Conservation (phyloP, 2,329 filamentous ascomycete species). For the Botrytis byssoidea region DNA sequence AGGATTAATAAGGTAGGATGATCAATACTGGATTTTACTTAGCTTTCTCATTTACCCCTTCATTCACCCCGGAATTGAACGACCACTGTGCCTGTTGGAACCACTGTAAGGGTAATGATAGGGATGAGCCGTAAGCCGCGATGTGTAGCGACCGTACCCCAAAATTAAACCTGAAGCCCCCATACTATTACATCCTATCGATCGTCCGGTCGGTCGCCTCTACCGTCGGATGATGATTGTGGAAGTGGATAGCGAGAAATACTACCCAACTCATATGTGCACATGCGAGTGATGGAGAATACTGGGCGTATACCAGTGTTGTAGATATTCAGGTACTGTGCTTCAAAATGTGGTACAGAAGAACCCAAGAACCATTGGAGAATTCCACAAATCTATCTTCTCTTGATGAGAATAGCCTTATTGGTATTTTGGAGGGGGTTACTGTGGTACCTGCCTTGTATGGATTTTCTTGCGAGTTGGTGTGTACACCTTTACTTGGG, state of each 20-base stretch:
- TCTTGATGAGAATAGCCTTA: neutral
- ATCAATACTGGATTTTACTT: neutral
- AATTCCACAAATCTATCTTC: neutral
- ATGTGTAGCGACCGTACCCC: conserved; percentile 8
- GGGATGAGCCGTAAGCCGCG: neutral
- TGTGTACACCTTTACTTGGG: neutral
- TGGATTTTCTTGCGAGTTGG: neutral
- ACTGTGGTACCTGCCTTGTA: neutral
- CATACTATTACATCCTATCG: neutral
- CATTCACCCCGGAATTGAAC: conserved; percentile 8
- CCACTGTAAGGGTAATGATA: conserved; percentile 12
- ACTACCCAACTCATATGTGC: neutral
- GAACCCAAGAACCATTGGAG: neutral
- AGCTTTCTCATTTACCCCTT: neutral
- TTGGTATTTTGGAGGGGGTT: neutral
- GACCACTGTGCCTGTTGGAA: neutral
- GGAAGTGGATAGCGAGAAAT: neutral
- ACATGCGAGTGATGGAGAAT: neutral
- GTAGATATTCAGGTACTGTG: conserved; percentile 1
- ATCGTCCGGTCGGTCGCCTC: conserved; percentile 6
- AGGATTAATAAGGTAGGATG: neutral
- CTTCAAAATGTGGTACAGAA: conserved; percentile 1
- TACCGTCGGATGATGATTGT: neutral
- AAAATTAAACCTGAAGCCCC: neutral
- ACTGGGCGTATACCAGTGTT: neutral